A percentile compares a stretch with the other conserved stretches of the same genome.
phyloP scores from a whole-genome alignment of 306 rosid genomes.

The Vicia villosa region DNA sequence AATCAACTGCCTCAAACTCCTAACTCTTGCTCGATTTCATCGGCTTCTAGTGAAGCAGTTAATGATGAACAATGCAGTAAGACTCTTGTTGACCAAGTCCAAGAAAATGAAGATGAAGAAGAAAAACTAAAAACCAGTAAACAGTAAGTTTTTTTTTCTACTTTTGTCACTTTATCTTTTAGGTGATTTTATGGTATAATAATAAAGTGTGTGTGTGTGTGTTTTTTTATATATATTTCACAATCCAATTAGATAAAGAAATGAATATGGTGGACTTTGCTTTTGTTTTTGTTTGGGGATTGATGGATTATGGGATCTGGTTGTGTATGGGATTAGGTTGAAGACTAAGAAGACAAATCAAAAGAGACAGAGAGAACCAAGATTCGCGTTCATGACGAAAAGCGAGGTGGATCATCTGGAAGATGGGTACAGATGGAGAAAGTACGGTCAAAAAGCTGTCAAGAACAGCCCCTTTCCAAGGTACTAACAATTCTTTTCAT shows the following conservation, averaged over 20 bases:
- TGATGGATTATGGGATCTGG: slow-evolving; percentile 36
- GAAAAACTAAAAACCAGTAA: slow-evolving; percentile 48
- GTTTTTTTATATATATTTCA: slow-evolving; percentile 4
- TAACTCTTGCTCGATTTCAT: slow-evolving; percentile 86
- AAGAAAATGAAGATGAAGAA: slow-evolving; percentile 1
- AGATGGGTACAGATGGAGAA: slow-evolving; percentile 99
- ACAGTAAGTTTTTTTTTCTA: slow-evolving; percentile 48
- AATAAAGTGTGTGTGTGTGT: slow-evolving; percentile 28
- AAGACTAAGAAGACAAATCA: slow-evolving; percentile 72
- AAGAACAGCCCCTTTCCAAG: slow-evolving; percentile 96
- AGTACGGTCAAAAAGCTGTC: slow-evolving; percentile 97
- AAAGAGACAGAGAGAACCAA: slow-evolving; percentile 80
- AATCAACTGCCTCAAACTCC: slow-evolving; percentile 76
- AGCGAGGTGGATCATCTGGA: slow-evolving; percentile 98
- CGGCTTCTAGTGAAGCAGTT: slow-evolving; percentile 65
- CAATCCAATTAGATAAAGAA: slow-evolving; percentile 1
- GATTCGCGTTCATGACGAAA: slow-evolving; percentile 93
- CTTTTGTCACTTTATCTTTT: not conserved
- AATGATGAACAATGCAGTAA: slow-evolving; percentile 57
- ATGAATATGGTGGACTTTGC: not conserved
- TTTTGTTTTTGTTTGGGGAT: slow-evolving; percentile 31
- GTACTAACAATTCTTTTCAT: slow-evolving; percentile 26
- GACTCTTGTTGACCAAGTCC: slow-evolving; percentile 33
- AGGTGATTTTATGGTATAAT: not conserved
- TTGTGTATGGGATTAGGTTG: slow-evolving; percentile 50